Conservation (phyloP, 495 filamentous ascomycete genomes). For the Hypoxylon crocopeplum region DNA sequence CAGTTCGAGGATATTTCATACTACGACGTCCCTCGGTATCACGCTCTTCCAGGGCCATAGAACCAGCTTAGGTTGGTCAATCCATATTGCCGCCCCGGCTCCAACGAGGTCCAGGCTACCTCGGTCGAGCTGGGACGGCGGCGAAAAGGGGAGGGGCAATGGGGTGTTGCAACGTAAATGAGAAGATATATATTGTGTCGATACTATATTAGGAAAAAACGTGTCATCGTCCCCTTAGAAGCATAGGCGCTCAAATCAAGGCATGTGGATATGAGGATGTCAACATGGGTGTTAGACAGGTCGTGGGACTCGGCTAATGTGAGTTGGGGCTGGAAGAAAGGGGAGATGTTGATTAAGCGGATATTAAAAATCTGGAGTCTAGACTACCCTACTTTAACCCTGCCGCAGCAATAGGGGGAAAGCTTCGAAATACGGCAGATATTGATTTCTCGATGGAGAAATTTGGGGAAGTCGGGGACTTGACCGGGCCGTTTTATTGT, state of each 20-base stretch:
- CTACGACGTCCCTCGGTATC: constrained; percentile 13
- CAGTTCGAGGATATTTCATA: constrained; percentile 10
- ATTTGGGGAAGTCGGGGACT: constrained; percentile 6
- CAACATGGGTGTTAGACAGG: constrained; percentile 10
- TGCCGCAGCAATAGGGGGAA: background rate
- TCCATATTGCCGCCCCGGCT: constrained; percentile 29
- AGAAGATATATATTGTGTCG: constrained; percentile 20
- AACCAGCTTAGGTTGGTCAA: constrained; percentile 14
- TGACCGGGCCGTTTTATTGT: background rate
- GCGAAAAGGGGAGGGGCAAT: constrained; percentile 12
- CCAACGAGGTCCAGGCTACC: constrained; percentile 23
- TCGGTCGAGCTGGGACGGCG: constrained; percentile 6
- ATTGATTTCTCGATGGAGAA: background rate
- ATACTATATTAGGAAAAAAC: constrained; percentile 30
- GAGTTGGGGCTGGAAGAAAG: constrained; percentile 20
- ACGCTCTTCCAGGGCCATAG: constrained; percentile 10
- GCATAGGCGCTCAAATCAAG: constrained; percentile 19
- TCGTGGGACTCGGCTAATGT: constrained; percentile 31
- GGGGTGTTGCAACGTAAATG: constrained; percentile 5
- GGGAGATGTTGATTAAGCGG: constrained; percentile 34
- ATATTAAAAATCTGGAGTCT: constrained; percentile 36
- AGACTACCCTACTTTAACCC: constrained; percentile 12
- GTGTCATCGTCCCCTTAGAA: constrained; percentile 10
- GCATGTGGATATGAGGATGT: background rate
- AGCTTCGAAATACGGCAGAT: constrained; percentile 16